Evolutionary conservation across 805 yeast species (phyloP), one percentile per base, ranked within the genome.

Genomic region (Teunomyces atbi): DNA sequence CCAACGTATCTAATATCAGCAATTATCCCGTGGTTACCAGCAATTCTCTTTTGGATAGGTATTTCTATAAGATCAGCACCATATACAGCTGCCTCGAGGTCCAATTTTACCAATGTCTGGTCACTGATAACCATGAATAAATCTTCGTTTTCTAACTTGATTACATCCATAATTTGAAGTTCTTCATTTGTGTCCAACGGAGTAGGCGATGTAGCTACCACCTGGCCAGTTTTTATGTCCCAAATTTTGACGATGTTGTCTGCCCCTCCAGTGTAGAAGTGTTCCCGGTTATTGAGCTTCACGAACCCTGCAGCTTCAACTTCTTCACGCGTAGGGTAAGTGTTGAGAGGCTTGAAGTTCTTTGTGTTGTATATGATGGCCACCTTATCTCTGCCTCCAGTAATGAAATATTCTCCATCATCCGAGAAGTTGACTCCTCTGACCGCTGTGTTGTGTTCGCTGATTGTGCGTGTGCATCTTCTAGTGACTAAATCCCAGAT

Each of bases 21-120:
- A 57, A 94, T 83, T 20, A 94, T 92, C 47, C 97, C 98, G 66
- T 92, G 96, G 64, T 90, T 90, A 55, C 97, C 97, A 0, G 97
- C 94, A 55, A 90, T 74, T 35, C 81, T 76, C 45, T 82, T 72
- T 6, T 64, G 56, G 2, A 78, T 60, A 15, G 76, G 74, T n/a
- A 86, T 61, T 23, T 45, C 49, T 6, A 40, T 36, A 11, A n/a
- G 27, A 26, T 41, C 48, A 26, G 39, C 10, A 36, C 39, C 27
- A 20, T 36, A 36, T 7, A 36, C 28, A 5, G 39, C 39, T 8
- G 54, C 55, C 50, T 42, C 50, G 7, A 60, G 44, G 35, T 74
- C 74, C 19, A 83, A 60, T 52, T 79, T 72, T 21, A 77, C 73
- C 12, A 94, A 65, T 0, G 97, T 85, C 66, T 94, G 98, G 68